Evolutionary conservation across 805 yeast genomes (phyloP), one percentile per base, ranked within the genome.

Genomic region (Zygoascus flipseniorum): DNA sequence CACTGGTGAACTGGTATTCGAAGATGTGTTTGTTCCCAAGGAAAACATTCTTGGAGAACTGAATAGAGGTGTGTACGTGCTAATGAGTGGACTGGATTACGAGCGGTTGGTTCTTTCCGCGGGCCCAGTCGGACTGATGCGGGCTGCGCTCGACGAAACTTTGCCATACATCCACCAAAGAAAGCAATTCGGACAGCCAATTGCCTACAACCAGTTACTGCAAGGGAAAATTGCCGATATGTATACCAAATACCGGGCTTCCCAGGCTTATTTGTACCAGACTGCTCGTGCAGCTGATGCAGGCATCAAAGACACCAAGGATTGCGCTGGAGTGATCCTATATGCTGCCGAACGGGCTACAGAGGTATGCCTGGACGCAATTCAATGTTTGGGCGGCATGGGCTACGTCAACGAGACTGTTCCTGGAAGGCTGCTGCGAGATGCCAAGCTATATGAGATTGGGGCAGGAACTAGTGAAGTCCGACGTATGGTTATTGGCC

Each of bases 321-420:
- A 65, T 56, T 65, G 68, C 39, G 64, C 69, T 8, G 67, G 65
- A 13, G 67, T 60, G n/a, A 65, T 65, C 48, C 58, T 65, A 28
- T 65, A 63, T 52, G 67, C 69, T n/a, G 69, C 69, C 26, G 69
- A 65, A 56, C 54, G 67, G 31, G 65, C 65, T 37, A 65, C 69
- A 47, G 65, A 65, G 56, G 69, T 65, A 13, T 55, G 64, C 37
- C 54, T 65, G 9, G 68, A 65, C 41, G 69, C 69, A 9, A 63
- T 65, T 41, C 69, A 65, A 52, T 62, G 65, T 54, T 56, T 65
- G 43, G 69, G 69, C 5, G 69, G 69, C 8, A 65, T 65, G 69
- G 69, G 69, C 16, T 65, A 65, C 51, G 62, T 65, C 51, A 65
- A 54, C 54, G 69, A 65, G 53, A 65, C 69, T 8, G 62, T 62